These are phyloP conservation scores for Botrytis pseudocinerea DNA, from an alignment of 2,329 filamentous ascomycete genomes.

Conservation along the genomic window DNA sequence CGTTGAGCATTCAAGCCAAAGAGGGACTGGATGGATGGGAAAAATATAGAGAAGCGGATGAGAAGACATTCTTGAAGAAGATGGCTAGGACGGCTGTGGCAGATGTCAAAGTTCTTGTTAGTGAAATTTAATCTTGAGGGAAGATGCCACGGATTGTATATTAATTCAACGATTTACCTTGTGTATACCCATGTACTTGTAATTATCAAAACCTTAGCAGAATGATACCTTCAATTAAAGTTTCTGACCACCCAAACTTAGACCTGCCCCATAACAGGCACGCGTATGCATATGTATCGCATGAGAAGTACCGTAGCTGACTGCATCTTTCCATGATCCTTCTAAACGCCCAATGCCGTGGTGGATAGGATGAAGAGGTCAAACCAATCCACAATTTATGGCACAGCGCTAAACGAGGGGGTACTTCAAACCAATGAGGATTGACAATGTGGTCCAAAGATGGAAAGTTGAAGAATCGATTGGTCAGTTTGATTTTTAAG, in stretches of 20 bases:
- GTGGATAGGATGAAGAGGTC: background rate
- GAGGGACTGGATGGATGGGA: slow-evolving; percentile 87
- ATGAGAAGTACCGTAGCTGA: background rate
- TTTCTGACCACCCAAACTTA: background rate
- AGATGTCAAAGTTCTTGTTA: slow-evolving; percentile 54
- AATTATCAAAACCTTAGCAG: background rate
- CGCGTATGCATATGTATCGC: background rate
- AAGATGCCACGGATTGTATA: background rate
- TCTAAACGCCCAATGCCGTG: slow-evolving; percentile 3
- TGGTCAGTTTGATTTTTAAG: background rate
- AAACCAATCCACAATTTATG: background rate
- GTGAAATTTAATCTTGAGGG: slow-evolving; percentile 27
- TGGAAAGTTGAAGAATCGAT: background rate
- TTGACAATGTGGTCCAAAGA: background rate
- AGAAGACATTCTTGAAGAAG: slow-evolving; percentile 82
- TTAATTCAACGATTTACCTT: background rate
- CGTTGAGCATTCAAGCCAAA: slow-evolving; percentile 83
- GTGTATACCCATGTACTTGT: background rate
- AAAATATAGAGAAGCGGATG: slow-evolving; percentile 81
- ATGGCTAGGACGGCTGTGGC: slow-evolving; percentile 77
- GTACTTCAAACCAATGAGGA: background rate
- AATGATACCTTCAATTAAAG: background rate
- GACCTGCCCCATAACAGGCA: background rate
- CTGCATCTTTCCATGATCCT: background rate
- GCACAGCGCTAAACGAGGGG: background rate